These are phyloP conservation scores for Curvularia hawaiiensis DNA, from an alignment of 2,329 filamentous ascomycete genomes.

Conservation along the genomic window DNA sequence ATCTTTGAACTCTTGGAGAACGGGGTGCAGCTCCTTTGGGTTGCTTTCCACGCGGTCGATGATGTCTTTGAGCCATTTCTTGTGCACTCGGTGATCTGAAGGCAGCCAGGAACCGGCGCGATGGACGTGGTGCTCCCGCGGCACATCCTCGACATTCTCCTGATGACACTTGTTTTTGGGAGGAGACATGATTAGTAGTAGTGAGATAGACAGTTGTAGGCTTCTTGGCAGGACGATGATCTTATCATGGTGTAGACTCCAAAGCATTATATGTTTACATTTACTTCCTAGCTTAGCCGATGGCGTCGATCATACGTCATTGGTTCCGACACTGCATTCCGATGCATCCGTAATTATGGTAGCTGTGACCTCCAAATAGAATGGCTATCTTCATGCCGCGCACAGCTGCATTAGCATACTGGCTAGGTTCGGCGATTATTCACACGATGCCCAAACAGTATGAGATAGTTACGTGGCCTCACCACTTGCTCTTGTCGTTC, in stretches of 20 bases:
- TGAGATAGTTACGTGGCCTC: not conserved
- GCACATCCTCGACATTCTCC: conserved; percentile 20
- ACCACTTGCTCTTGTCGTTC: not conserved
- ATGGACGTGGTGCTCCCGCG: conserved; percentile 27
- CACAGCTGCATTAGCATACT: not conserved
- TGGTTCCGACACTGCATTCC: no score
- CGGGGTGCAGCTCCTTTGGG: conserved; percentile 60
- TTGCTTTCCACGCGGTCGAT: conserved; percentile 61
- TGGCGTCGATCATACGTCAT: conserved; percentile 11
- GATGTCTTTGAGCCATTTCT: conserved; percentile 65
- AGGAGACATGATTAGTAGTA: not conserved
- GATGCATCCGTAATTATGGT: not conserved
- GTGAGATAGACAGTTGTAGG: not conserved
- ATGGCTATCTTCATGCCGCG: not conserved
- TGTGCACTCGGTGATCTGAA: conserved; percentile 65
- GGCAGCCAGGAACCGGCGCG: conserved; percentile 61
- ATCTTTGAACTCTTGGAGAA: conserved; percentile 67
- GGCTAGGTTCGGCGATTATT: not conserved
- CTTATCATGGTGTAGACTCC: not conserved
- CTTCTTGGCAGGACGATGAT: not conserved
- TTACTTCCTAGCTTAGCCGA: not conserved
- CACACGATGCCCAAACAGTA: not conserved
- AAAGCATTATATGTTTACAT: not conserved
- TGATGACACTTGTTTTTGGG: conserved; percentile 9
- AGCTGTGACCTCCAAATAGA: not conserved